Percentiles rank a stretch among this genome's conserved stretches.
Evolutionary conservation across 371 early-diverging fungal species (phyloP).

Genomic region (Syncephalastrum sp.): DNA sequence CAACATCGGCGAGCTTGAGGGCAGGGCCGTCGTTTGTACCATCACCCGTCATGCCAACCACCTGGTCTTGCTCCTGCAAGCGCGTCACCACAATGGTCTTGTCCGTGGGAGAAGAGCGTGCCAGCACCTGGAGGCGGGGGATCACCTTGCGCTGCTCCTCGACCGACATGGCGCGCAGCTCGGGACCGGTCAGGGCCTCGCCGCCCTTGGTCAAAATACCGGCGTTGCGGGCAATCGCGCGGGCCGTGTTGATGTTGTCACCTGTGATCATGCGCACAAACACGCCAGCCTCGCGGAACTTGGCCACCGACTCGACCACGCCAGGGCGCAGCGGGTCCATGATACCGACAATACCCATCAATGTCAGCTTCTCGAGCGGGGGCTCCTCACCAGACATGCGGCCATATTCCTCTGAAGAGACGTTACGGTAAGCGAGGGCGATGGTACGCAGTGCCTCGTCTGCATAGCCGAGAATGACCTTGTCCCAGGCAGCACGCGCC

Average conservation of each 20-base stretch:
- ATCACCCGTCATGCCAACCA: conserved; percentile 97
- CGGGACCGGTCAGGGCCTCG: conserved; percentile 85
- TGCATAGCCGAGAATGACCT: conserved; percentile 75
- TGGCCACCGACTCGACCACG: conserved; percentile 79
- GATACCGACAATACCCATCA: conserved; percentile 88
- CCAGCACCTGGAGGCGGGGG: conserved; percentile 88
- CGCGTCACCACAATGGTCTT: conserved; percentile 89
- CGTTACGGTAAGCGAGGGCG: conserved; percentile 77
- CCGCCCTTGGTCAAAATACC: conserved; percentile 86
- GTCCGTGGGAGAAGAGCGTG: conserved; percentile 91
- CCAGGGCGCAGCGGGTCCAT: conserved; percentile 91
- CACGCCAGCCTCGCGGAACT: conserved; percentile 89
- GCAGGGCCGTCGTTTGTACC: conserved; percentile 98
- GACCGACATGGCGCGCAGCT: conserved; percentile 75
- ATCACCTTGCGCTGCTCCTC: conserved; percentile 79
- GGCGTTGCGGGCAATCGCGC: conserved; percentile 84
- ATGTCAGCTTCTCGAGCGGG: conserved; percentile 60
- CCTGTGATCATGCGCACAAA: conserved; percentile 97
- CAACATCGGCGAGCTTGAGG: conserved; percentile 94
- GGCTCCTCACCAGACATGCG: conserved; percentile 45
- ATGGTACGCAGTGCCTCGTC: conserved; percentile 88
- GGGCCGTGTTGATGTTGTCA: conserved; percentile 90
- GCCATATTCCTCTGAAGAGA: conserved; percentile 29
- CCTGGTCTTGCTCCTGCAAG: conserved; percentile 85
- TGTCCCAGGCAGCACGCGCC: conserved; percentile 44